Base-by-base conservation (phyloP, 768 basidiomycete species). In the Naganishia onofrii region DNA sequence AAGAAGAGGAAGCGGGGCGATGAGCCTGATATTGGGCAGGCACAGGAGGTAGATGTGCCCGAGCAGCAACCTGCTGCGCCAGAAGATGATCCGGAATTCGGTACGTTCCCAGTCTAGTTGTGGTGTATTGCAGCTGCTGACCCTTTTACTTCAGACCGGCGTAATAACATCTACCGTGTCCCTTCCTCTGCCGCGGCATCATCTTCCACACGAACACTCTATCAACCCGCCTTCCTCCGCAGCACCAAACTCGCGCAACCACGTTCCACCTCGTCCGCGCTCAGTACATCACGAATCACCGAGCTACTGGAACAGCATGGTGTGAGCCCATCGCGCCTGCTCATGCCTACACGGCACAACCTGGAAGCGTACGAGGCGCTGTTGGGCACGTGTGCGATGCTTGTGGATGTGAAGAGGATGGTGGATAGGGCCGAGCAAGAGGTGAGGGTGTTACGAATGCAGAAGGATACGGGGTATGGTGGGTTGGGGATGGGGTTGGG, bases 271-370 rank as follows among this genome's bases (percentile, higher is more conserved):
- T 52, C 60, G 34, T 53, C 63, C 6, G 32, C 36, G 15, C 19
- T 34, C 6, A 84, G 89, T 28, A 86, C 87, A 2, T 87, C 88
- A 19, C 92, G 93, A 77, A 87, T 97, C 74, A 84, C 87, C 10
- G 88, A 89, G 70, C 85, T 89, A 17, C 85, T 97, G 19, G 78
- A 84, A 8, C 93, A 97, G 81, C 84, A 94, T 13, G 88, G 89
- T 17, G 82, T 96, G 13, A 85, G 85, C 19, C 84, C 87, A 67
- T 85, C 85, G 19, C 87, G 90, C 13, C 85, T 99, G 60, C 90
- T 95, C 71, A 97, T 98, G 93, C 96, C 96, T 21, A 97, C 96
- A 2, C 85, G 88, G 46, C 88, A 88, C 29, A 96, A 93, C 73
- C 84, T 88, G 66, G 84, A 85, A 65, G 86, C 86, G 74, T 83